These are phyloP conservation scores for Apiotrichum siamense DNA, from an alignment of 1,284 basidiomycete genomes.

Conservation along the genomic window DNA sequence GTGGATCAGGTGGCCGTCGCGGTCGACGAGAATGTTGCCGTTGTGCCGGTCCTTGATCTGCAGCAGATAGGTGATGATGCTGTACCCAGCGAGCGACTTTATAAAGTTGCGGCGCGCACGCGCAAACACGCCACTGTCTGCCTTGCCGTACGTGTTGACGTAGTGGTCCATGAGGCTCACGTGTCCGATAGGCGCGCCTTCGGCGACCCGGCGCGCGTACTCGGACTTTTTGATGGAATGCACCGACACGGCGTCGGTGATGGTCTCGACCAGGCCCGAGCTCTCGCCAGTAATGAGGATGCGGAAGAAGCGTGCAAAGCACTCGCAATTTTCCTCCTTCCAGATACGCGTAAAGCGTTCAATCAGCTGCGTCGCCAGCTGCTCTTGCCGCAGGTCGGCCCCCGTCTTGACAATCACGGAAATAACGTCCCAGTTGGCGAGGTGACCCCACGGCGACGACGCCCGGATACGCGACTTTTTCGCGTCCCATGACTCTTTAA, in stretches of 20 bases:
- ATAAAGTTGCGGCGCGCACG: conserved; percentile 87
- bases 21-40: conserved; percentile 93
- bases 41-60: conserved; percentile 99
- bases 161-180: conserved; percentile 88
- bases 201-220: conserved; percentile 78
- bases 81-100: conserved; percentile 91
- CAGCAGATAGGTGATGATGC: conserved; percentile 86
- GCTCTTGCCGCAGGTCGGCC: conserved; percentile 93
- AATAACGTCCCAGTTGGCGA: conserved; percentile 69
- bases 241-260: conserved; percentile 94
- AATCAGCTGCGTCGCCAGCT: conserved; percentile 92
- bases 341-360: conserved; percentile 89
- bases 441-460: conserved; percentile 89
- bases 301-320: conserved; percentile 83
- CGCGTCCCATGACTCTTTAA: conserved; percentile 88
- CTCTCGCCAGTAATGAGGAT: conserved; percentile 91
- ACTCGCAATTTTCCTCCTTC: conserved; percentile 82
- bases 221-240: conserved; percentile 99
- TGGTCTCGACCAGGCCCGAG: conserved; percentile 89
- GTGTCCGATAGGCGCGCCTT: conserved; percentile 66
- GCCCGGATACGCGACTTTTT: conserved; percentile 95
- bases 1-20: conserved; percentile 74
- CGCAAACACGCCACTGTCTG: conserved; percentile 73
- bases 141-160: conserved; percentile 79
- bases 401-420: conserved; percentile 99